Base-by-base conservation (phyloP, 495 filamentous ascomycete genomes). In the Penicillium nucicola region DNA sequence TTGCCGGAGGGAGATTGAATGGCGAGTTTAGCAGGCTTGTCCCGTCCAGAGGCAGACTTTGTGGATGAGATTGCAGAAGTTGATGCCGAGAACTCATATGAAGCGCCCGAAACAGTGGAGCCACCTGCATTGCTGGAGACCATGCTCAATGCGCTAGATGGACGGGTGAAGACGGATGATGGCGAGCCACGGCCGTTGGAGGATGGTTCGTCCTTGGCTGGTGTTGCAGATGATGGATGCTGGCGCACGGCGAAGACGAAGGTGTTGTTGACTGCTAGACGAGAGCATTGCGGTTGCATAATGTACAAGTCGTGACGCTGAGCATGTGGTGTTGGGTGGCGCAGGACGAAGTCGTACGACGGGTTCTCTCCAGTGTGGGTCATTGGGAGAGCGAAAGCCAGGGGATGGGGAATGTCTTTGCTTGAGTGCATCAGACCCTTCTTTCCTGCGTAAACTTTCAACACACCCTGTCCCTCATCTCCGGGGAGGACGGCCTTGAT, bases 231-330 rank as follows among this genome's bases (percentile, higher is more conserved):
- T 31, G 90, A 86, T 0, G 91, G 88, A 62, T 97, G 91, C 61
- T 99, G 93, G 22, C 93, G 87, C 41, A 97, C 86, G 43, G 87
- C 85, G 62, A 99, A 99, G 19, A 99, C 92, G 62, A 96, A 99
- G 6, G 93, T 99, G 63, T 97, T 97, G 71, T 96, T 96, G 35
- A 95, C 69, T 8, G 89, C 91, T 10, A 99, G 74, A 17, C 81
- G 80, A 32, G 86, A 77, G 62, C 93, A 97, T 66, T 97, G 95
- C 0, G 95, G 93, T 57, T 96, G 92, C 28, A 87, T 88, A 59
- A 99, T 86, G 69, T 99, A 99, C 54, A 99, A 81, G 56, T 97
- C 93, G 66, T 99, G 92, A 17, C 93, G 84, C 60, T 95, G 89
- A 35, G 93, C 95, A 65, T 97, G 95, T 10, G 93, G 95, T 0